Percentiles rank a stretch among this genome's conserved stretches.
phyloP scores from a whole-genome alignment of 2,329 filamentous ascomycete genomes.

The Beauveria brongniartii region DNA sequence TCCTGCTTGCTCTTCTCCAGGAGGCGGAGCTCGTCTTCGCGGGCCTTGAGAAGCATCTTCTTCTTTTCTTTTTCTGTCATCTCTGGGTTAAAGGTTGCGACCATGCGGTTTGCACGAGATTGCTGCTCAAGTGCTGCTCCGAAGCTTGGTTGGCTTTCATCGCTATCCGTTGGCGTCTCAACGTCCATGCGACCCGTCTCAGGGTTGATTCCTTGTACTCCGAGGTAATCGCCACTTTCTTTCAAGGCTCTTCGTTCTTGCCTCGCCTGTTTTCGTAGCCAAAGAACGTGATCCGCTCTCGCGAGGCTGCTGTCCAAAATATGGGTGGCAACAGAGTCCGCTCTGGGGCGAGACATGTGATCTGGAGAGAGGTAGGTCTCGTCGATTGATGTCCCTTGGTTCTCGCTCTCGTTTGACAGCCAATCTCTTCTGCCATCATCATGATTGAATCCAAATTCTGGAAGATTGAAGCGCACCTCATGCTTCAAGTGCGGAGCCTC shows the following conservation, averaged over 20 bases:
- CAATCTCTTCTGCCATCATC: conserved; percentile 1
- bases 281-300: conserved; percentile 17
- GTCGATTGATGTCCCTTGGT: background rate
- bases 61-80: conserved; percentile 32
- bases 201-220: conserved; percentile 51
- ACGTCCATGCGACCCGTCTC: conserved; percentile 45
- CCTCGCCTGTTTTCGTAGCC: conserved; percentile 25
- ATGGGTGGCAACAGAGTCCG: conserved; percentile 5
- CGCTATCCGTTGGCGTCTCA: conserved; percentile 41
- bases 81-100: conserved; percentile 25
- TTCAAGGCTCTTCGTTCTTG: conserved; percentile 37
- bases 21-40: conserved; percentile 32
- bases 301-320: conserved; percentile 12
- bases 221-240: conserved; percentile 50
- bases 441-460: background rate
- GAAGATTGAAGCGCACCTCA: background rate
- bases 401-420: background rate
- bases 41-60: conserved; percentile 20
- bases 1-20: conserved; percentile 33
- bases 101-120: conserved; percentile 25
- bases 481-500: background rate
- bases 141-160: conserved; percentile 24
- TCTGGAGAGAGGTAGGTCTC: background rate
- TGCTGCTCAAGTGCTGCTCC: conserved; percentile 21
- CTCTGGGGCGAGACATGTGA: background rate